phyloP scores from a whole-genome alignment of 2,329 filamentous ascomycete species.

The Arachnomyces sp. region DNA sequence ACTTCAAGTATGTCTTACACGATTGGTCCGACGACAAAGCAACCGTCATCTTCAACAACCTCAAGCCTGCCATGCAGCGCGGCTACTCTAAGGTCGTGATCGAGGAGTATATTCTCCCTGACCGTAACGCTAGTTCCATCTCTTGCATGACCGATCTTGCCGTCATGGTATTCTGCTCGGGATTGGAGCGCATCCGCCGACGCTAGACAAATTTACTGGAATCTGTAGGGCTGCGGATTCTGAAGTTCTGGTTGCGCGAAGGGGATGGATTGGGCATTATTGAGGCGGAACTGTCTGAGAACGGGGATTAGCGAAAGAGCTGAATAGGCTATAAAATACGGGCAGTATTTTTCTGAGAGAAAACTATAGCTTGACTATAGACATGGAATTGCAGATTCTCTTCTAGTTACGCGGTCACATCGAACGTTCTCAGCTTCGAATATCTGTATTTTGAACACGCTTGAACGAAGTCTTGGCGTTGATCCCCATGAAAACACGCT shows the following conservation, averaged over 20 bases:
- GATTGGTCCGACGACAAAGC: conserved; percentile 21
- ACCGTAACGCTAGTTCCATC: conserved; percentile 14
- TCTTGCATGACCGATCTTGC: conserved; percentile 18
- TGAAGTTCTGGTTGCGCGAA: conserved; percentile 12
- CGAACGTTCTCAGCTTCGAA: too few relatives aligned
- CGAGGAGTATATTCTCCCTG: conserved; percentile 20
- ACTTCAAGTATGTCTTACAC: conserved; percentile 20
- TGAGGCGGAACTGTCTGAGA: conserved; percentile 10
- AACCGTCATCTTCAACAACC: conserved; percentile 15
- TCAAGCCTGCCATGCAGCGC: conserved; percentile 16
- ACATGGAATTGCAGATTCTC: too few relatives aligned
- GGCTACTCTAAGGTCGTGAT: conserved; percentile 20
- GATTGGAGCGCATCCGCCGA: conserved; percentile 16
- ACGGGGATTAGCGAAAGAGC: too few relatives aligned
- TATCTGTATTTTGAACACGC: too few relatives aligned
- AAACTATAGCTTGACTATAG: too few relatives aligned
- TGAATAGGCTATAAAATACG: too few relatives aligned
- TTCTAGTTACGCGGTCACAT: too few relatives aligned
- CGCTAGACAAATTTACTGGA: conserved; percentile 14
- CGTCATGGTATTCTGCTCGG: conserved; percentile 21
- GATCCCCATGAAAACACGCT: conserved; percentile 14
- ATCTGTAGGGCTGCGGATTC: conserved; percentile 12
- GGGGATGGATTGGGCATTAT: conserved; percentile 16
- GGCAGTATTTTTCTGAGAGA: too few relatives aligned
- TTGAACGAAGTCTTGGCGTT: conserved; percentile 7